Evolutionary conservation across 352 stramenopile species (phyloP), one percentile per base, ranked within the genome.

Genomic region (Phytophthora cryptogea): DNA sequence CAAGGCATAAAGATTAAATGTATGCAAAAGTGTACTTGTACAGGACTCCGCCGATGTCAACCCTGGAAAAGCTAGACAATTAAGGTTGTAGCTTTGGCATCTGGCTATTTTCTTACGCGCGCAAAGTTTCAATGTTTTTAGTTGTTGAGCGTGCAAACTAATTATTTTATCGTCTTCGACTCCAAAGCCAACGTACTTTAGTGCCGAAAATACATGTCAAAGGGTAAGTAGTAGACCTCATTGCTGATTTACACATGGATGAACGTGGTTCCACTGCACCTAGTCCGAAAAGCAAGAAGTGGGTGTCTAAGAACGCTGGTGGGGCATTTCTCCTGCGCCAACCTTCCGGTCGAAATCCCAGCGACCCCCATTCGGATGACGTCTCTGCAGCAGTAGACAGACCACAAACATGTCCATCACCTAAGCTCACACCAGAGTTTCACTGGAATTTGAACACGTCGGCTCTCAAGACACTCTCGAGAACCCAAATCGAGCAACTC

Each of bases 371-470:
- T 37, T 13, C 32, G 9, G 32, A 10, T 27, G 14, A 28, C 31
- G 20, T 6, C 26, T 30, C 42, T 17, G 16, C 16, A 35, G 37
- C 31, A 8, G 32, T 32, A 6, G 28, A 23, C 8, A 54, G 66
- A 8, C 65, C 53, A 0, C 48, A 50, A 17, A 67, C 66, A 11
- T 63, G 56, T 16, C 62, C 65, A 30, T 37, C 32, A 1, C 23
- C 41, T 7, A 48, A 17, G 8, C 23, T 72, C 14, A 61, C 71
- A 5, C 71, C 74, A 6, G 71, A 77, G 11, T 78, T 81, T 47
- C 77, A 87, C 46, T 87, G 77, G 77, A 84, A 82, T 44, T 54
- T 87, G 4, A 87, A 87, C 51, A 56, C 65, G 6, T 66, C 28
- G 3, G 74, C 72, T 8, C 35, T 79, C 3, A 44, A 71, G 32